phyloP scores from a whole-genome alignment of 2,329 filamentous ascomycete genomes.

The Metarhizium sp. region DNA sequence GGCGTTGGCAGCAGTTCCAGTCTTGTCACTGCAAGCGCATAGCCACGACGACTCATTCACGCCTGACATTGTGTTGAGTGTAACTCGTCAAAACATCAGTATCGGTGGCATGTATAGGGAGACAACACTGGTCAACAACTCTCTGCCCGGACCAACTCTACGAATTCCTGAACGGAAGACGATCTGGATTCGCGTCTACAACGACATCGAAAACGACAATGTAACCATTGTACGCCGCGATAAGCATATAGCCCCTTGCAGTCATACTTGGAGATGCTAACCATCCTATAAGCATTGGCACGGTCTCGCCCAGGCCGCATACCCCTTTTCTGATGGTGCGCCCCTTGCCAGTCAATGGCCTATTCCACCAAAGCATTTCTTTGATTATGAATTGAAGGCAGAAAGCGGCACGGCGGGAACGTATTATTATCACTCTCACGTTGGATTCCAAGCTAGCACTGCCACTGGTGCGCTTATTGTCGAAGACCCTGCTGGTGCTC shows the following conservation, averaged over 20 bases:
- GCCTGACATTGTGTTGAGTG: constrained; percentile 37
- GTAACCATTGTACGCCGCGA: constrained; percentile 41
- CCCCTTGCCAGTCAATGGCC: constrained; percentile 56
- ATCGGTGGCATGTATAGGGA: constrained; percentile 10
- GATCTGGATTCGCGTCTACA: constrained; percentile 50
- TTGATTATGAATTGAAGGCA: constrained; percentile 56
- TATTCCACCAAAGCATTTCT: constrained; percentile 50
- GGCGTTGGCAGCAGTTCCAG: not conserved
- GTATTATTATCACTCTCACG: constrained; percentile 61
- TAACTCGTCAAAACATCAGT: constrained; percentile 29
- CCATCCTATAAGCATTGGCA: constrained; percentile 50
- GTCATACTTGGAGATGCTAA: no score
- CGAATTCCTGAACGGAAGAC: constrained; percentile 34
- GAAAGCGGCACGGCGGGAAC: constrained; percentile 45
- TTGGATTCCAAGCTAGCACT: constrained; percentile 45
- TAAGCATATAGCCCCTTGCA: not conserved
- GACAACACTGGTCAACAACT: constrained; percentile 38
- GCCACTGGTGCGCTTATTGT: constrained; percentile 4
- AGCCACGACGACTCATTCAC: constrained; percentile 19
- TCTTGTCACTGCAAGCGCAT: not conserved
- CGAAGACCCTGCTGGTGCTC: not conserved
- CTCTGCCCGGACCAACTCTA: constrained; percentile 40
- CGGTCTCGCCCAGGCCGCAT: constrained; percentile 46
- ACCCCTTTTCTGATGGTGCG: constrained; percentile 55
- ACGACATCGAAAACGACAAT: constrained; percentile 42